Conservation (phyloP, 805 yeast species). For the Wickerhamomyces pijperi region DNA sequence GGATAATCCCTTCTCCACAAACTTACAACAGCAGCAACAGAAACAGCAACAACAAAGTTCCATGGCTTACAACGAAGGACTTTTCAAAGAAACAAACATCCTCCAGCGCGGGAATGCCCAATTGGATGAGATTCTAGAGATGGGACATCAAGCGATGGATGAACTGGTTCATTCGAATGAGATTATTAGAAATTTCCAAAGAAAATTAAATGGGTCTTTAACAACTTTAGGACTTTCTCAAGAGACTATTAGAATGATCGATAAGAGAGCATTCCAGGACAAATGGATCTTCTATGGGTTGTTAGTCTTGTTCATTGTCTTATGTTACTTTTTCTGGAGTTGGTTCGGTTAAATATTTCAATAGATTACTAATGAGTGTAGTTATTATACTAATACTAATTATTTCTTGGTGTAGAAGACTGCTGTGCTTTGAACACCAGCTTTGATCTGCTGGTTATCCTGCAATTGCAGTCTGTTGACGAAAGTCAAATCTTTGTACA, state of each 20-base stretch:
- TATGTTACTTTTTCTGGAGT: slow-evolving; percentile 56
- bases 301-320: slow-evolving; percentile 45
- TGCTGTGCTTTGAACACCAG: slow-evolving; percentile 55
- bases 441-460: slow-evolving; percentile 45
- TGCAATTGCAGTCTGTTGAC: slow-evolving; percentile 37
- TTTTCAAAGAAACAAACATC: slow-evolving; percentile 55
- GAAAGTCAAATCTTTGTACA: slow-evolving; percentile 22
- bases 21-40: neutral
- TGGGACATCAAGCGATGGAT: slow-evolving; percentile 78
- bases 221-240: slow-evolving; percentile 79
- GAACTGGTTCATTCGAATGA: slow-evolving; percentile 81
- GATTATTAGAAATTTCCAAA: slow-evolving; percentile 49
- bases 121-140: slow-evolving; percentile 79
- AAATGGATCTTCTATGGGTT: slow-evolving; percentile 80
- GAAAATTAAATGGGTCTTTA: slow-evolving; percentile 54
- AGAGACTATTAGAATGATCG: slow-evolving; percentile 71
- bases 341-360: slow-evolving; percentile 44
- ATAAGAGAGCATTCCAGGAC: slow-evolving; percentile 75
- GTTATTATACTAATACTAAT: neutral
- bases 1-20: slow-evolving; percentile 13
- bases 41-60: slow-evolving; percentile 31
- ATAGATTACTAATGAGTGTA: no score
- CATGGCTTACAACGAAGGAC: slow-evolving; percentile 43
- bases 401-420: slow-evolving; percentile 36
- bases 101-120: slow-evolving; percentile 65